Evolutionary conservation across 306 rosid species (phyloP).

Genomic region (Boehmeria nivea): DNA sequence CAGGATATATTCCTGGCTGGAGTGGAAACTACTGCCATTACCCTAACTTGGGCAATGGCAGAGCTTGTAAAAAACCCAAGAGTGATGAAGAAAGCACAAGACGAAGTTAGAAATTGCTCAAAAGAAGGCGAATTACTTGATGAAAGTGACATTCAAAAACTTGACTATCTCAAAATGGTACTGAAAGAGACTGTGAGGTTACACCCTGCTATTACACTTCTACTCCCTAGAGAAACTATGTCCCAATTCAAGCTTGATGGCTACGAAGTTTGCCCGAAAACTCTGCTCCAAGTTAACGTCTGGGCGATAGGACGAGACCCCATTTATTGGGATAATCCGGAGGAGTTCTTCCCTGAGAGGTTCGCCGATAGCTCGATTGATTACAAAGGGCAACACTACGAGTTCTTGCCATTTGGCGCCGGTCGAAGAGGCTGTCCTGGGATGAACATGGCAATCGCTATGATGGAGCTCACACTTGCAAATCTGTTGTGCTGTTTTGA

Average conservation of each 20-base stretch:
- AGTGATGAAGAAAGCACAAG: slow-evolving; percentile 33
- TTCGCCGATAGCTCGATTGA: slow-evolving; percentile 20
- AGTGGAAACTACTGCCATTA: slow-evolving; percentile 25
- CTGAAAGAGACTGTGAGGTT: slow-evolving; percentile 40
- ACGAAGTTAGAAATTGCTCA: slow-evolving; percentile 18
- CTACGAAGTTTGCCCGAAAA: slow-evolving; percentile 23
- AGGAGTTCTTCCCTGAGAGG: slow-evolving; percentile 33
- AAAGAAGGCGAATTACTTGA: slow-evolving; percentile 11
- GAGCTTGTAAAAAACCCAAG: slow-evolving; percentile 33
- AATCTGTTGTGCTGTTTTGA: slow-evolving; percentile 32
- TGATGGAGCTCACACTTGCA: slow-evolving; percentile 21
- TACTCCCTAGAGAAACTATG: slow-evolving; percentile 35
- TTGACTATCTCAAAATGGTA: slow-evolving; percentile 32
- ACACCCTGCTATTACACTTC: slow-evolving; percentile 42
- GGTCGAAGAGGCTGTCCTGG: slow-evolving; percentile 41
- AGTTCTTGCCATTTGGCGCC: slow-evolving; percentile 34
- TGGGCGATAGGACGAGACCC: slow-evolving; percentile 45
- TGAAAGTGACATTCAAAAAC: slow-evolving; percentile 21
- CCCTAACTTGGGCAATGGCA: slow-evolving; percentile 39
- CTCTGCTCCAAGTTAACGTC: slow-evolving; percentile 23
- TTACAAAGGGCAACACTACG: slow-evolving; percentile 27
- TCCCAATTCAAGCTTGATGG: slow-evolving; percentile 20
- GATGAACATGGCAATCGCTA: slow-evolving; percentile 3
- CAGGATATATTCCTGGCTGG: slow-evolving; percentile 40
- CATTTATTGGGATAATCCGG: slow-evolving; percentile 22